phyloP scores from a whole-genome alignment of 2,329 filamentous ascomycete genomes.

The Harringtonia aguacate region DNA sequence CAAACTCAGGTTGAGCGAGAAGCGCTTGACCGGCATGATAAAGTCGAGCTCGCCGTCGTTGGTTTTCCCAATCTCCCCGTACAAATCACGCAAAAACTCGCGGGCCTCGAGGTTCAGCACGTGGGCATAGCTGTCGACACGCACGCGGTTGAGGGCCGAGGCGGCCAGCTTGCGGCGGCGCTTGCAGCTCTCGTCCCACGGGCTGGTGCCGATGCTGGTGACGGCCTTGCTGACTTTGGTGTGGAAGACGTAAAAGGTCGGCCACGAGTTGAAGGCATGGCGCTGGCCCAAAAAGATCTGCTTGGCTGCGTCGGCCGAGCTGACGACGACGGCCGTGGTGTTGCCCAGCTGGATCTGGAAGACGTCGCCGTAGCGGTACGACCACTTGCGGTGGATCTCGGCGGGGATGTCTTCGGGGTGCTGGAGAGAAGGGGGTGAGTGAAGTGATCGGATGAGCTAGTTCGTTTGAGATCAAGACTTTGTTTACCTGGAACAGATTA shows the following conservation, averaged over 20 bases:
- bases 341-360: conserved; percentile 58
- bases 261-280: conserved; percentile 65
- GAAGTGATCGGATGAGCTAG: not conserved
- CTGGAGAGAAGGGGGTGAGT: too few relatives aligned
- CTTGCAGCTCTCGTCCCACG: conserved; percentile 75
- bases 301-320: conserved; percentile 63
- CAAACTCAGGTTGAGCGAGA: conserved; percentile 10
- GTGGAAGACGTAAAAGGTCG: conserved; percentile 71
- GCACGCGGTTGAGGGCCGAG: conserved; percentile 57
- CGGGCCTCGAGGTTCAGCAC: not conserved
- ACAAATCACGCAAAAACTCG: not conserved
- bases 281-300: conserved; percentile 70
- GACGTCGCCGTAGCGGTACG: conserved; percentile 50
- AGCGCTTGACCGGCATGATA: conserved; percentile 8
- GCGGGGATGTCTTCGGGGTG: not conserved
- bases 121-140: not conserved
- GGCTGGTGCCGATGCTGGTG: conserved; percentile 73
- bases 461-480: not conserved
- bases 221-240: conserved; percentile 32
- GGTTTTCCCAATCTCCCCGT: not conserved
- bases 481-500: not conserved
- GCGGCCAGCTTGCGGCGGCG: conserved; percentile 65
- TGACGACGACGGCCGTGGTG: conserved; percentile 63
- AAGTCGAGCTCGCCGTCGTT: conserved; percentile 7
- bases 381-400: conserved; percentile 27